Percentiles rank a stretch among this genome's conserved stretches.
Conservation (phyloP, 305 asterid species). For the Fraxinus angustifolia region DNA sequence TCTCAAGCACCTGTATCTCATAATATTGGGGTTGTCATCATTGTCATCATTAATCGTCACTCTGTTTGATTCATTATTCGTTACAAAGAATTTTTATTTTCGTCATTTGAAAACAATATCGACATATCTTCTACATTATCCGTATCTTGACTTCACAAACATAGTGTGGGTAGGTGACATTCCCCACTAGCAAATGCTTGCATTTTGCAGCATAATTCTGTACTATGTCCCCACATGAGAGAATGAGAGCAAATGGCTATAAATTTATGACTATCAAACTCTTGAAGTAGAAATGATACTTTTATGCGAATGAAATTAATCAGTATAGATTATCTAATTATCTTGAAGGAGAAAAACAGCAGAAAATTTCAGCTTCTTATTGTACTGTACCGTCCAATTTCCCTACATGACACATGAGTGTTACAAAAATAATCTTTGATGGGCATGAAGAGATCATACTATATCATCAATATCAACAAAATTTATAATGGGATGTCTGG, state of each 20-base stretch:
- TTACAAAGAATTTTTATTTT: too few species aligned
- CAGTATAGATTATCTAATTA: too few species aligned
- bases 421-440: too few species aligned
- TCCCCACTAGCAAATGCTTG: background rate
- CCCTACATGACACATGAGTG: too few species aligned
- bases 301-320: too few species aligned
- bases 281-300: background rate
- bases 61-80: background rate
- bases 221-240: background rate
- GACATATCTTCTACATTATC: background rate
- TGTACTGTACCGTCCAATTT: too few species aligned
- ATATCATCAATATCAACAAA: too few species aligned
- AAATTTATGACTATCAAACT: background rate
- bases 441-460: too few species aligned
- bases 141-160: background rate
- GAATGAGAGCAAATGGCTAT: background rate
- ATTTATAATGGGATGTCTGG: too few species aligned
- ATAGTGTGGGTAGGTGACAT: background rate
- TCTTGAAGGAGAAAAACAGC: too few species aligned
- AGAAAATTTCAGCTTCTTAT: too few species aligned
- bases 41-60: background rate
- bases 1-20: background rate
- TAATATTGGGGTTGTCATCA: background rate
- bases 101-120: background rate
- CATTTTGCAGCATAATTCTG: background rate